Evolutionary conservation across 257 asterid species (phyloP).

Genomic region (Fraxinus cuspidata): DNA sequence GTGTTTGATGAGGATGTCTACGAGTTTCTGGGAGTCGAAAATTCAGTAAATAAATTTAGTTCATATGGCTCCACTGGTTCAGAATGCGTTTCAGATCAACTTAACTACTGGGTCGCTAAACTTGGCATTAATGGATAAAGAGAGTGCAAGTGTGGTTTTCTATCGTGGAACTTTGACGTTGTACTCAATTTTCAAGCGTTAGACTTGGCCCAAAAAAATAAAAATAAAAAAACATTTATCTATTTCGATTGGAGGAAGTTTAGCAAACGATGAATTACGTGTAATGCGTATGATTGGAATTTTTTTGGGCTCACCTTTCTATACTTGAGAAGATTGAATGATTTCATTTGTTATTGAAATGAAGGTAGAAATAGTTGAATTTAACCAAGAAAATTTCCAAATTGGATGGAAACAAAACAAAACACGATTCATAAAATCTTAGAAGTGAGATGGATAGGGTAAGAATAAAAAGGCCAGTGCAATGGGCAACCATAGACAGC

Average conservation of each 20-base stretch:
- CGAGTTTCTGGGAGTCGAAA: slow-evolving; percentile 82
- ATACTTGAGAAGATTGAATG: too few species aligned
- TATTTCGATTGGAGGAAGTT: too few species aligned
- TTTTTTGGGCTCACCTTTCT: too few species aligned
- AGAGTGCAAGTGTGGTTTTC: background rate
- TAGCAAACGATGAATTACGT: background rate
- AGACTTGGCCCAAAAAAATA: background rate
- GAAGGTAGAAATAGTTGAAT: too few species aligned
- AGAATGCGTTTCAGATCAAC: slow-evolving; percentile 80
- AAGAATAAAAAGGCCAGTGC: slow-evolving; percentile 3
- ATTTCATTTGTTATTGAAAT: too few species aligned
- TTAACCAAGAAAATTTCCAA: too few species aligned
- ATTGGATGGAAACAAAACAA: background rate
- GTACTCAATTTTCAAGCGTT: background rate
- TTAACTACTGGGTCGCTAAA: slow-evolving; percentile 69
- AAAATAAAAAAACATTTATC: too few species aligned
- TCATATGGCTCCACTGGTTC: slow-evolving; percentile 98
- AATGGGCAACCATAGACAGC: slow-evolving; percentile 62
- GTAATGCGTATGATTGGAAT: background rate
- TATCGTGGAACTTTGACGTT: background rate
- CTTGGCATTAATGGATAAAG: slow-evolving; percentile 34
- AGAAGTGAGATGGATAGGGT: background rate
- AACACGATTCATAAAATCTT: background rate
- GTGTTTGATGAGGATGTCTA: slow-evolving; percentile 72
- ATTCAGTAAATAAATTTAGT: slow-evolving; percentile 74